Evolutionary conservation across 179 eudicot species (phyloP), one percentile per base, ranked within the genome.

Genomic region (Nepenthes alata): DNA sequence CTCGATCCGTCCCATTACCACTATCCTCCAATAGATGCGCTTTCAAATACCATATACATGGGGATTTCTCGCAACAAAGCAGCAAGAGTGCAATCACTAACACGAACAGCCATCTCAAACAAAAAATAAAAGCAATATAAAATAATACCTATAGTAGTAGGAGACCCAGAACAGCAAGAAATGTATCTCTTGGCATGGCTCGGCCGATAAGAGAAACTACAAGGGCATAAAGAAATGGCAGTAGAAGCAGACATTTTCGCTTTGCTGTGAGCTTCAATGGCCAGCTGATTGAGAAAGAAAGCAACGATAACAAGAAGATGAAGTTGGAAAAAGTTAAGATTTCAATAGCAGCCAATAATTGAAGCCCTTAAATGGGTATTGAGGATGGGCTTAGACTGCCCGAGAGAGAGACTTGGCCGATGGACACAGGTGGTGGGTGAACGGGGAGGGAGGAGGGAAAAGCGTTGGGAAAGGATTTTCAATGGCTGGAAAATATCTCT

Each of bases 201-300:
- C 2, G 83, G 90, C 14, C 78, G 82, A 51, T 67, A 70, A 61
- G 74, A 65, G 6, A 71, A 55, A 63, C 68, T 72, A 61, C 80
- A 75, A 6, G 82, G 78, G 49, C 81, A 81, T 7, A 77, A 66
- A 14, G 83, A 74, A 15, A 74, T 48, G 8, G 83, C 77, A 41
- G 71, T 75, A 37, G 82, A 70, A 67, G 86, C 71, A 39, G 85
- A 76, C 88, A 83, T 83, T 70, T 25, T 25, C 25, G 25, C 25
- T 25, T 25, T 25, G 25, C 25, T 25, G 25, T 25, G 25, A 25
- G 11, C 49, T 3, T 7, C 45, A 1, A 25, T 25, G 45, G 45
- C 8, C 2, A 41, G 8, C 45, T 41, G 6, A 7, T 4, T 41
- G 8, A 41, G 6, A 41, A 41, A 41, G 45, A 41, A 41, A 0